Percentiles rank a stretch among this genome's conserved stretches.
Evolutionary conservation across 257 asterid species (phyloP).

Genomic region (Solanum chiquidenum): DNA sequence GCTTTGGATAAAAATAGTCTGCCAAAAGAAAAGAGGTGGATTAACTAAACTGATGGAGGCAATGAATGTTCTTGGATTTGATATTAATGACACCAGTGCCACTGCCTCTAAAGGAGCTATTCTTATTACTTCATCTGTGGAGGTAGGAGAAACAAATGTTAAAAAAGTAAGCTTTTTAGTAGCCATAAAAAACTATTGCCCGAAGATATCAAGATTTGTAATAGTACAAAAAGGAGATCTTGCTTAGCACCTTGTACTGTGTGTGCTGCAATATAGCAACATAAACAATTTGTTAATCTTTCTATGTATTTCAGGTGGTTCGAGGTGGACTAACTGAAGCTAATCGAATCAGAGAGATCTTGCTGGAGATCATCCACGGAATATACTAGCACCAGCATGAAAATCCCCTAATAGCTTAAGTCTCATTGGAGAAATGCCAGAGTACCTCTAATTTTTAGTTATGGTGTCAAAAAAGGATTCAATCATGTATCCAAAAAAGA

Average conservation of each 20-base stretch:
- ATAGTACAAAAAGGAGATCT: not conserved
- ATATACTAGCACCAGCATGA: conserved; percentile 6
- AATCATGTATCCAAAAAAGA: not conserved
- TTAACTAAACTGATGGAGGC: conserved; percentile 61
- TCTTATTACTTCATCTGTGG: conserved; percentile 46
- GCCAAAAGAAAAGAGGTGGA: conserved; percentile 41
- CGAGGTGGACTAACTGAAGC: conserved; percentile 33
- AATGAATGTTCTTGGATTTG: conserved; percentile 44
- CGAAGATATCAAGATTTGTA: not conserved
- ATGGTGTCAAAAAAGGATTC: not conserved
- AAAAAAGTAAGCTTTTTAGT: not conserved
- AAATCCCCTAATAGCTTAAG: not conserved
- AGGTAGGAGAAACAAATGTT: conserved; percentile 25
- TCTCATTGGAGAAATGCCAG: not conserved
- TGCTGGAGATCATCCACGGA: conserved; percentile 32
- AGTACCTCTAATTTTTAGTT: not conserved
- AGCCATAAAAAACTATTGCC: not conserved
- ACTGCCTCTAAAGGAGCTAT: conserved; percentile 53
- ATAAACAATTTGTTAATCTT: not conserved
- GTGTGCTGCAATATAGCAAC: not conserved
- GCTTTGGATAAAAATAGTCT: conserved; percentile 60
- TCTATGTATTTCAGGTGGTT: conserved; percentile 26
- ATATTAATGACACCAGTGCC: conserved; percentile 42
- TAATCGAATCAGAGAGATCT: conserved; percentile 27
- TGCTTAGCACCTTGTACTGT: not conserved